Base-by-base conservation (phyloP, 2,329 filamentous ascomycete genomes). In the Knufia fluminis region DNA sequence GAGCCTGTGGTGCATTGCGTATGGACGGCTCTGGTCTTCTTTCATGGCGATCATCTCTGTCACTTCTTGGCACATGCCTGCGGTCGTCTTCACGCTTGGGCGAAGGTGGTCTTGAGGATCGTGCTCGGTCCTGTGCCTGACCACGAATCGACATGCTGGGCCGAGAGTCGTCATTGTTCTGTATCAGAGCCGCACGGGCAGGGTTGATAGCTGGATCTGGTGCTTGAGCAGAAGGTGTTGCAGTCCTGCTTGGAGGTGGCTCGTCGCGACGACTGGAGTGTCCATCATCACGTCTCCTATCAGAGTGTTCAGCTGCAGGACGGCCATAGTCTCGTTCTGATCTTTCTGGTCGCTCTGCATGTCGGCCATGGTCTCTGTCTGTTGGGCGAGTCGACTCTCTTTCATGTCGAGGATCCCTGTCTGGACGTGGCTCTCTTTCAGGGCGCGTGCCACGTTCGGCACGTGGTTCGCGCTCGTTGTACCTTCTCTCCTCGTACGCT, bases 121-220 rank as follows among this genome's bases (percentile, higher is more conserved):
- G 43, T 17, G 53, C 32, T 28, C 50, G 53, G 14, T 58, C 56
- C 24, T 53, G 49, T 7, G 48, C 51, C 24, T 52, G 50, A 23
- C 48, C 47, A 26, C 52, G 48, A 6, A 50, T 46, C 2, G 53
- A 44, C 17, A 51, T 47, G 17, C 40, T 40, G 9, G 49, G 47
- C 35, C 54, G 51, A 40, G 38, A 39, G 9, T 58, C 57, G 23
- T 54, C 50, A 22, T 42, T 51, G 16, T 53, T 52, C 8, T 61
- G 57, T 20, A 64, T 64, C 20, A 63, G 46, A 33, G 61, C 59
- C 24, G 61, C 61, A 31, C 61, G 56, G 26, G 59, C 61, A 14
- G 59, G 59, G 38, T 60, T 60, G 50, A 60, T 53, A 12, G 26
- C 26, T 2, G 36, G 28, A 28, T 46, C 26, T 22, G 46, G 26